phyloP scores from a whole-genome alignment of 768 basidiomycete species.

The Phaffia tasmanica region DNA sequence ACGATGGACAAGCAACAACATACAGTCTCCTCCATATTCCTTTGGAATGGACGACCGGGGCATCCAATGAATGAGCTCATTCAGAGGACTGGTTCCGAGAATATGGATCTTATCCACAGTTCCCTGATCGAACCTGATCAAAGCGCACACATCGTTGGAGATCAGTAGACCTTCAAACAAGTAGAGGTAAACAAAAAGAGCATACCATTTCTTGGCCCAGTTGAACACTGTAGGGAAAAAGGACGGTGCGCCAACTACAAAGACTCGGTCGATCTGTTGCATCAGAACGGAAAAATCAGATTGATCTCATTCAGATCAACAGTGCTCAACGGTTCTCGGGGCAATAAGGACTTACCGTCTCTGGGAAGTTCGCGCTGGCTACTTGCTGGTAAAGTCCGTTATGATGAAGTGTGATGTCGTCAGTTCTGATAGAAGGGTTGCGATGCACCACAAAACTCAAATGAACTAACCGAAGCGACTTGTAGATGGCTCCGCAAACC shows the following conservation, averaged over 20 bases:
- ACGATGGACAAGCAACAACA: too few species aligned
- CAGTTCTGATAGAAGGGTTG: too few species aligned
- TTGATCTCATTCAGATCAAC: too few species aligned
- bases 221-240: constrained; percentile 27
- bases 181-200: not conserved
- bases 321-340: too few species aligned
- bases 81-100: constrained; percentile 10
- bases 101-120: constrained; percentile 27
- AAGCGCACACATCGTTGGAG: not conserved
- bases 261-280: constrained; percentile 21
- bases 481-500: constrained; percentile 22
- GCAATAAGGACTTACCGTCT: constrained; percentile 15
- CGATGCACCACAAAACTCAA: too few species aligned
- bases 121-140: constrained; percentile 14
- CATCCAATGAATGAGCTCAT: constrained; percentile 18
- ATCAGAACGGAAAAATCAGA: too few species aligned
- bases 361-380: constrained; percentile 26
- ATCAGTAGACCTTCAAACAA: too few species aligned
- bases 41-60: constrained; percentile 17
- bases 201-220: constrained; percentile 27
- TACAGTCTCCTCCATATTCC: constrained; percentile 23
- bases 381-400: constrained; percentile 18
- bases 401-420: not conserved
- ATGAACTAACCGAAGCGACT: not conserved
- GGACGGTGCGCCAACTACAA: constrained; percentile 25